Evolutionary conservation across 805 yeast species (phyloP), one percentile per base, ranked within the genome.

Genomic region (Starmerella vitae): DNA sequence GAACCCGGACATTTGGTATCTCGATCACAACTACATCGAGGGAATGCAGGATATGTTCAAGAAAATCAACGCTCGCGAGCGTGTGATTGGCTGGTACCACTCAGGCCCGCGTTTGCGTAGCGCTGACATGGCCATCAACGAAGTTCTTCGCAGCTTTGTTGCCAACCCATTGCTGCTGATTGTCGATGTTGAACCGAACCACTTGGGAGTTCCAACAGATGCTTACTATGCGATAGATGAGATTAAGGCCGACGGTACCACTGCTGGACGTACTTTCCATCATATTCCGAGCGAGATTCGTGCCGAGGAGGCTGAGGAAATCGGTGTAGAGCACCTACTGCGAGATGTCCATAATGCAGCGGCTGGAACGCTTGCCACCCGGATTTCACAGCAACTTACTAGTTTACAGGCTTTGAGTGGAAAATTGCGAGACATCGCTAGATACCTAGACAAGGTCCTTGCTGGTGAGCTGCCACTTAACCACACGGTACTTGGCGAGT

Each of bases 221-320:
- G 94, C 96, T 7, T 91, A 91, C 57, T 67, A 76, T 47, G 93
- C 96, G 3, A 74, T 88, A 28, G 97, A 91, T 57, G 97, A 91
- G 63, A 82, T 91, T 42, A 86, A 85, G 56, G 93, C 85, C 53
- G 97, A 91, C 60, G 98, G 98, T 17, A 74, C 94, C 1, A 74
- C 86, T 4, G 81, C 94, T 7, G 94, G 84, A 56, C 78, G 79
- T 62, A 85, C 96, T 3, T 91, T 91, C 63, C 73, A 82, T 34
- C 98, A 91, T 60, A 75, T 88, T 22, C 95, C 97, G 9, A 82
- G 95, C 12, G 67, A 73, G 21, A 84, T 93, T 47, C 88, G 82
- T 57, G 99, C 99, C 3, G 98, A 91, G 57, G 99, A 91, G 58
- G 98, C 98, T 8, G 99, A 91, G 62, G 99, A 91, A 62, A 91